These are phyloP conservation scores for Deuterostichococcus epilithicus DNA, from an alignment of 139 green algal species.

Conservation along the genomic window DNA sequence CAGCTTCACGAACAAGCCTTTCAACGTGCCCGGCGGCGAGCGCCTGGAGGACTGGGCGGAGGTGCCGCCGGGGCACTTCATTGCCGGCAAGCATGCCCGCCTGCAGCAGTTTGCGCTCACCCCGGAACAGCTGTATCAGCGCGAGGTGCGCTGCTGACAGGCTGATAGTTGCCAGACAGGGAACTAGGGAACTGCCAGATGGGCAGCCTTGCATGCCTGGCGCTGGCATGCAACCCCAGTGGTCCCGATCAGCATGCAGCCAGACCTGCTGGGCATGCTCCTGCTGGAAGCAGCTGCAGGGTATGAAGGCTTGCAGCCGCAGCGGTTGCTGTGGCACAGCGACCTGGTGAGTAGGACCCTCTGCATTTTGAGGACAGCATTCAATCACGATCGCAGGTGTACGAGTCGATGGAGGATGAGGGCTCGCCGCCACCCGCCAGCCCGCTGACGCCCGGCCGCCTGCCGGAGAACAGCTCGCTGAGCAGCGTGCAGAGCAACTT, in stretches of 20 bases:
- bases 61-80: constrained; percentile 65
- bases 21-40: constrained; percentile 10
- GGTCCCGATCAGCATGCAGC: too few relatives aligned
- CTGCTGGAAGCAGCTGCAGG: too few relatives aligned
- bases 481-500: neutral
- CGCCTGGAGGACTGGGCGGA: constrained; percentile 44
- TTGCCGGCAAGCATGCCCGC: constrained; percentile 37
- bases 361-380: too few relatives aligned
- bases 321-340: too few relatives aligned
- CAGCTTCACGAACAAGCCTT: constrained; percentile 15
- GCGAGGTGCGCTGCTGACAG: constrained; percentile 1
- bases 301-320: too few relatives aligned
- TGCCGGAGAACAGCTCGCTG: neutral
- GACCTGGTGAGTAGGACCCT: too few relatives aligned
- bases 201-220: too few relatives aligned
- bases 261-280: too few relatives aligned
- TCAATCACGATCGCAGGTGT: constrained; percentile 1
- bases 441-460: neutral
- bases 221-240: too few relatives aligned
- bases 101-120: constrained; percentile 74
- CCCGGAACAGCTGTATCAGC: constrained; percentile 45
- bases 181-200: too few relatives aligned
- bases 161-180: neutral
- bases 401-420: constrained; percentile 35
- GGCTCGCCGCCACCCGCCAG: neutral